Base-by-base conservation (phyloP, 345 rosid species). In the Bruguiera parviflora region DNA sequence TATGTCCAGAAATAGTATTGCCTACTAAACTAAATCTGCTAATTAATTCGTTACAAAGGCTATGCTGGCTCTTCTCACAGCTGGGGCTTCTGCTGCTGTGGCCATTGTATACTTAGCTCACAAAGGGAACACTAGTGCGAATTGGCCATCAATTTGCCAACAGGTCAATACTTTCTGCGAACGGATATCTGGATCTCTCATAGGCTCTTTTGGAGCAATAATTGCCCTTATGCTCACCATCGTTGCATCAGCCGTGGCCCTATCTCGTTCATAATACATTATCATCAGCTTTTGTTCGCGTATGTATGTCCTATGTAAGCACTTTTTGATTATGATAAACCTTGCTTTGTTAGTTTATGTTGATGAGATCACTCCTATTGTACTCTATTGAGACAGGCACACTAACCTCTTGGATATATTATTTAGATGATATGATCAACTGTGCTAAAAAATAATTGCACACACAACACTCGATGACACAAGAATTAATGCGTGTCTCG, bases 91-190 rank as follows among this genome's bases (percentile, higher is more conserved):
- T 0, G 71, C 91, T 0, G 85, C 94, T 0, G 65, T 85, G 1
- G 77, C 83, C n/a, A 82, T 79, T 10, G 87, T 81, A 2, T 78
- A 80, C 66, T 67, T 85, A 33, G 89, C 91, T 60, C 87, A 82
- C 73, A 16, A 85, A 32, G 91, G 91, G 62, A 83, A 85, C 27
- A 10, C 51, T 8, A 79, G 43, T 0, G 79, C 88, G 5, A 83
- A 89, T 22, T 89, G 98, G 97, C 28, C 71, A 0, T 73, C 91
- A 0, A 69, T 94, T 51, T 94, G 98, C 79, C 87, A 74, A 32
- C 92, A 82, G 39, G 81, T 81, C 71, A 58, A 78, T 4, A 71
- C 68, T 60, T 88, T 90, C 73, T 92, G 98, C 33, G 21, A 80
- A 52, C 80, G 84, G 24, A 79, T 79, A 24, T 82, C 91, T 0